phyloP scores from a whole-genome alignment of 768 basidiomycete genomes.

The Boletus subcaerulescens region DNA sequence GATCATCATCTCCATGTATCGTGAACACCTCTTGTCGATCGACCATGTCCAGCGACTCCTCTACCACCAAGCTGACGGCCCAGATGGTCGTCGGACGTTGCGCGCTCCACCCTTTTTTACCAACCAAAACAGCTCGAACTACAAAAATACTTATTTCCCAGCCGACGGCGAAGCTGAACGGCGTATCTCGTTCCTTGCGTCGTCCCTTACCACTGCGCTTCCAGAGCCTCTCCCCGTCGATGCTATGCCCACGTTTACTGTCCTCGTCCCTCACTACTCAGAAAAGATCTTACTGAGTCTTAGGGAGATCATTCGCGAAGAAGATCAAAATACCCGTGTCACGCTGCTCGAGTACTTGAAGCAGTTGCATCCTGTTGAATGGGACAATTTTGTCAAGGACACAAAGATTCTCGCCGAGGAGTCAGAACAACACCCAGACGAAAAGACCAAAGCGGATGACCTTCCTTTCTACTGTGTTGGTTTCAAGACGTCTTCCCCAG shows the following conservation, averaged over 20 bases:
- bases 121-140: slow-evolving; percentile 71
- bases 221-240: slow-evolving; percentile 96
- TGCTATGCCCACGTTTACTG: slow-evolving; percentile 99
- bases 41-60: slow-evolving; percentile 96
- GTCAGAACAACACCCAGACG: slow-evolving; percentile 57
- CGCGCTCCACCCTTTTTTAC: slow-evolving; percentile 99
- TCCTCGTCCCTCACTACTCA: slow-evolving; percentile 97
- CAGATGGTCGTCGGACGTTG: slow-evolving; percentile 85
- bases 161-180: slow-evolving; percentile 92
- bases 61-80: slow-evolving; percentile 93
- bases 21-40: slow-evolving; percentile 96
- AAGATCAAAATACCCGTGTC: slow-evolving; percentile 94
- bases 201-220: slow-evolving; percentile 91
- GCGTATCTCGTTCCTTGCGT: slow-evolving; percentile 98
- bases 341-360: slow-evolving; percentile 97
- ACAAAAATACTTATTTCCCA: slow-evolving; percentile 89
- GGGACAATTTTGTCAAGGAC: slow-evolving; percentile 99
- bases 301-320: slow-evolving; percentile 97
- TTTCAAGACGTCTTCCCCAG: slow-evolving; percentile 98
- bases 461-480: slow-evolving; percentile 99
- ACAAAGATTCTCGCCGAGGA: slow-evolving; percentile 99
- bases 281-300: slow-evolving; percentile 97
- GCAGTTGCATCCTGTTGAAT: slow-evolving; percentile 96
- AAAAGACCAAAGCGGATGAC: slow-evolving; percentile 87
- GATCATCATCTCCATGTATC: slow-evolving; percentile 99